Conservation (phyloP, 2,329 filamentous ascomycete species). For the Clonostachys solani region DNA sequence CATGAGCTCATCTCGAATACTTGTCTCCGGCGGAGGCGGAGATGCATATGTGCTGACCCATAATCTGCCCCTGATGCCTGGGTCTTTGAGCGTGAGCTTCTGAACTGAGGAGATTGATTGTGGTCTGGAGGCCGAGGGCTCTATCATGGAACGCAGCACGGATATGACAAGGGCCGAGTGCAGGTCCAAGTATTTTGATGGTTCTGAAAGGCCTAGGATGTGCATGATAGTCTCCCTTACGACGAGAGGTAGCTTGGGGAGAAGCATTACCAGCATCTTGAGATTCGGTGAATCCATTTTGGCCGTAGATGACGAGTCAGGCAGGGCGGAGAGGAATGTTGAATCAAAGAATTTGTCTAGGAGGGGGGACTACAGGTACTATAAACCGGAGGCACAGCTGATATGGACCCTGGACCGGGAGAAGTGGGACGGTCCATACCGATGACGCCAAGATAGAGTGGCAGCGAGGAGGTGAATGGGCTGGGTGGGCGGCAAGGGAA, state of each 20-base stretch:
- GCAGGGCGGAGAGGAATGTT: too few relatives aligned
- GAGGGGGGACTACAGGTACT: too few relatives aligned
- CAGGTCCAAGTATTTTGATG: slow-evolving; percentile 73
- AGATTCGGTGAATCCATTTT: slow-evolving; percentile 1
- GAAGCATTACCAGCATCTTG: slow-evolving; percentile 1
- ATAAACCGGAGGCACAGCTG: too few relatives aligned
- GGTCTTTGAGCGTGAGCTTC: slow-evolving; percentile 54
- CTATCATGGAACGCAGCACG: slow-evolving; percentile 63
- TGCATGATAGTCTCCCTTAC: slow-evolving; percentile 60
- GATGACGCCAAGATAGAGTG: too few relatives aligned
- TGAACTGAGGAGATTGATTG: slow-evolving; percentile 59
- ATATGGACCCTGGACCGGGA: too few relatives aligned
- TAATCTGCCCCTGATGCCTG: slow-evolving; percentile 69
- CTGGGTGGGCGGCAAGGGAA: too few relatives aligned
- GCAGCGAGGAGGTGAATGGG: too few relatives aligned
- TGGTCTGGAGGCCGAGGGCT: slow-evolving; percentile 33
- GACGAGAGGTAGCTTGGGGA: slow-evolving; percentile 57
- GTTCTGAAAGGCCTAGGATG: slow-evolving; percentile 62
- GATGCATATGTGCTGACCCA: slow-evolving; percentile 75
- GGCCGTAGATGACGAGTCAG: too few relatives aligned
- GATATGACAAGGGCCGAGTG: slow-evolving; percentile 69
- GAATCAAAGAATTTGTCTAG: too few relatives aligned
- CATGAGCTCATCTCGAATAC: slow-evolving; percentile 53
- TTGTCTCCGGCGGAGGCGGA: slow-evolving; percentile 51
- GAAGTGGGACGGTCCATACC: too few relatives aligned